These are phyloP conservation scores for Candida berthetii DNA, from an alignment of 805 yeast species.

Conservation along the genomic window DNA sequence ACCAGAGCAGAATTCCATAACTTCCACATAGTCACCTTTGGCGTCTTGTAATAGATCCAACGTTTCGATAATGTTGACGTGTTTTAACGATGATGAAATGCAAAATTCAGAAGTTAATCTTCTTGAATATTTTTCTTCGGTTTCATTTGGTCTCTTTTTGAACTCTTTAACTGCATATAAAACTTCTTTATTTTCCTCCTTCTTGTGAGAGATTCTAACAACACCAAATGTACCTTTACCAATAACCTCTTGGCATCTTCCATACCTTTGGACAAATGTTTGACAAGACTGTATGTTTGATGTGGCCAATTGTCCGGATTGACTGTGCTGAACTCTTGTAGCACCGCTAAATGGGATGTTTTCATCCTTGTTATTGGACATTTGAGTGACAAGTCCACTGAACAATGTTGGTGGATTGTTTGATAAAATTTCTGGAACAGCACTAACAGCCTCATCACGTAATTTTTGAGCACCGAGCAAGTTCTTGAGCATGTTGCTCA, in stretches of 20 bases:
- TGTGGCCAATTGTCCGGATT: not conserved
- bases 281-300: slow-evolving; percentile 28
- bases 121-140: slow-evolving; percentile 60
- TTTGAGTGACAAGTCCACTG: slow-evolving; percentile 60
- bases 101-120: slow-evolving; percentile 80
- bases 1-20: slow-evolving; percentile 80
- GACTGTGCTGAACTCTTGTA: slow-evolving; percentile 12
- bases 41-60: slow-evolving; percentile 75
- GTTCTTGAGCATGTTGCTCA: slow-evolving; percentile 69
- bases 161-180: slow-evolving; percentile 88
- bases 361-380: slow-evolving; percentile 39
- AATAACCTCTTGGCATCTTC: slow-evolving; percentile 89
- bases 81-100: slow-evolving; percentile 72
- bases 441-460: slow-evolving; percentile 65
- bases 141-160: slow-evolving; percentile 53
- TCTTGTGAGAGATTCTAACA: slow-evolving; percentile 82
- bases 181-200: slow-evolving; percentile 34
- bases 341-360: slow-evolving; percentile 29
- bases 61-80: slow-evolving; percentile 71
- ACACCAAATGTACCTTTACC: slow-evolving; percentile 95
- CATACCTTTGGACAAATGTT: slow-evolving; percentile 83
- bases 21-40: slow-evolving; percentile 78
- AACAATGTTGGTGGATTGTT: slow-evolving; percentile 64
- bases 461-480: slow-evolving; percentile 68
- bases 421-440: slow-evolving; percentile 60